Base-by-base conservation (phyloP, 495 filamentous ascomycete genomes). In the Aspergillus diversus region DNA sequence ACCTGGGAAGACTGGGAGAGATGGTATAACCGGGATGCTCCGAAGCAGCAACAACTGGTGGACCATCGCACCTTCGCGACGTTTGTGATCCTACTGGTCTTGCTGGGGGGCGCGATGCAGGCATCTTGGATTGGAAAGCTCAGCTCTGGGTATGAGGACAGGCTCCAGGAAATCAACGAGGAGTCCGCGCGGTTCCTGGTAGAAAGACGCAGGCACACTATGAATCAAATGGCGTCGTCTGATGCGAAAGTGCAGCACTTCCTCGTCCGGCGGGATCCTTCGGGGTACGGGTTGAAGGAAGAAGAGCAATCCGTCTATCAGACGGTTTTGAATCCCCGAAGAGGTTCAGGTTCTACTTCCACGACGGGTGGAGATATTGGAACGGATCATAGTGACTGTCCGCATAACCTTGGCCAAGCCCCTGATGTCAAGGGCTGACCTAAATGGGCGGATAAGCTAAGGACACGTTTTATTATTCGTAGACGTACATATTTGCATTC, bases 1-100 rank as follows among this genome's bases (percentile, higher is more conserved):
- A 99, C 94, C 0, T 99, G 95, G 95, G 95, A 99, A 70, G 96
- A 99, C 71, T 99, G 96, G 95, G 93, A 99, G 77, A 83, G 82
- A 46, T 99, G 91, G 90, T 85, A 92, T 66, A 78, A 85, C 27
- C 79, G 86, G 46, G 76, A 83, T 47, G 85, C 88, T 51, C 74
- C 63, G 9, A 76, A 84, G 52, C 83, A 89, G n/a, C 71, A 89
- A 42, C 90, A 84, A 68, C 79, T 90, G 8, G 74, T 80, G 61
- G 90, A 89, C 37, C 95, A 97, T 66, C 79, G 83, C 16, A 83
- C 83, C n/a, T 97, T 99, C 68, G 74, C 88, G 15, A 73, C 78
- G 7, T 73, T 97, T 27, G 72, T 97, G 7, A 77, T 88, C 46
- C 65, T 90, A 11, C 79, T 94, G 6, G 82, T 87, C 17, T 68